Base-by-base conservation (phyloP, 2,329 filamentous ascomycete species). In the Ambrosiella beaveri region DNA sequence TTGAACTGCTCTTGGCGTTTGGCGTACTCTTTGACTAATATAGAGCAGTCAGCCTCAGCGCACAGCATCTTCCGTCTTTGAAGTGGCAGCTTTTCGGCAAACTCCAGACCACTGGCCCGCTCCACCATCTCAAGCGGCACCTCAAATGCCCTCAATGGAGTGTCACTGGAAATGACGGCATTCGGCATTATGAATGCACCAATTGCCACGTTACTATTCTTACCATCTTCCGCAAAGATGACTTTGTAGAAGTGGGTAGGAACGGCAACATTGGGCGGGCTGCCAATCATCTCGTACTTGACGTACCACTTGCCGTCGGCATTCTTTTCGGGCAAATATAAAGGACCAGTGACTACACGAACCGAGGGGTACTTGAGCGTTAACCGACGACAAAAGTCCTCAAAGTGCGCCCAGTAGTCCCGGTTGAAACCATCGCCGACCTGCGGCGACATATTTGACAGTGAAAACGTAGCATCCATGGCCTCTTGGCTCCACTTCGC, bases 211-310 rank as follows among this genome's bases (percentile, higher is more conserved):
- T 84, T 84, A 15, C 87, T 86, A 35, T 76, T 76, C 8, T 71
- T 73, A 2, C 85, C 86, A 66, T 95, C 88, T 72, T 98, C 93
- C 35, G 88, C 93, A 66, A 93, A 95, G 65, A 98, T 93, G 66
- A 98, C 88, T 75, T 98, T 98, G 79, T 95, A 98, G 73, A 98
- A 98, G 71, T 98, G 93, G 19, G 93, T 98, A 2, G 93, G 93
- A 57, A 98, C 93, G 35, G 93, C 90, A 58, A 98, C 86, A 66
- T 89, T 94, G 7, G 93, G 91, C 63, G 93, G 93, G 68, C 77
- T 85, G 44, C 93, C 93, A 65, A 98, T 95, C 61, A 98, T 85
- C 74, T 98, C 93, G 74, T 98, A 97, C 61, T 78, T 84, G 60
- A 96, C 89, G 64, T 89, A 85, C 89, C 90, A 98, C 75, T 97